Evolutionary conservation across 139 green algal species (phyloP).

Genomic region (Zygnema circumcarinatum): DNA sequence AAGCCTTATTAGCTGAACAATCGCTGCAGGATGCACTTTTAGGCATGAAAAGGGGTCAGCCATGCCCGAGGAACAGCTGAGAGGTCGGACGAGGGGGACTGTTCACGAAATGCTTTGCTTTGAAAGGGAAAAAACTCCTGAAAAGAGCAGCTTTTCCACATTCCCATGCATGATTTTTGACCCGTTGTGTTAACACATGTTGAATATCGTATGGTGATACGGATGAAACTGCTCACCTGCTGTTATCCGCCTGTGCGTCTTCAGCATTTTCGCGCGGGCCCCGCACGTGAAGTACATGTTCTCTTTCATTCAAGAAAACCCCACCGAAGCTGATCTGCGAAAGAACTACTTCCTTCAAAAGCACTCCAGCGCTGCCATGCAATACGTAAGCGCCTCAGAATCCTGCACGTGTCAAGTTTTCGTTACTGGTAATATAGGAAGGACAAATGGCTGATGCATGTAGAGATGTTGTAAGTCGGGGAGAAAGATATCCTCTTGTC

Average conservation of each 20-base stretch:
- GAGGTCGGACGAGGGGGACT: too few species aligned
- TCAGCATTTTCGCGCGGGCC: neutral
- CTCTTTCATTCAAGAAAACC: neutral
- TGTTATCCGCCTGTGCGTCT: neutral
- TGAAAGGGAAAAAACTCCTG: too few species aligned
- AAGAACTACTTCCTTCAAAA: neutral
- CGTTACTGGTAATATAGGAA: too few species aligned
- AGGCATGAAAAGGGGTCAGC: too few species aligned
- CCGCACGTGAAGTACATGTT: neutral
- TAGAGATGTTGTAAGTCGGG: too few species aligned
- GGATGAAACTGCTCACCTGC: neutral
- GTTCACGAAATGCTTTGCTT: too few species aligned
- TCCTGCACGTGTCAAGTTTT: too few species aligned
- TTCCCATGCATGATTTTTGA: neutral
- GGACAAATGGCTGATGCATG: too few species aligned
- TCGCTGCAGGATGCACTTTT: too few species aligned
- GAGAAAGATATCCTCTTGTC: too few species aligned
- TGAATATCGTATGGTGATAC: neutral
- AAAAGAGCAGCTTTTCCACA: neutral
- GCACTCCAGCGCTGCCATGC: neutral
- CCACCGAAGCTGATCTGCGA: neutral
- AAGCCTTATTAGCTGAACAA: too few species aligned
- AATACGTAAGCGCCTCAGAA: neutral
- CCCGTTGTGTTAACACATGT: neutral
- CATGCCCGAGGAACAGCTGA: too few species aligned